These are phyloP conservation scores for Marsdenia floribunda DNA, from an alignment of 257 asterid genomes.

Conservation along the genomic window DNA sequence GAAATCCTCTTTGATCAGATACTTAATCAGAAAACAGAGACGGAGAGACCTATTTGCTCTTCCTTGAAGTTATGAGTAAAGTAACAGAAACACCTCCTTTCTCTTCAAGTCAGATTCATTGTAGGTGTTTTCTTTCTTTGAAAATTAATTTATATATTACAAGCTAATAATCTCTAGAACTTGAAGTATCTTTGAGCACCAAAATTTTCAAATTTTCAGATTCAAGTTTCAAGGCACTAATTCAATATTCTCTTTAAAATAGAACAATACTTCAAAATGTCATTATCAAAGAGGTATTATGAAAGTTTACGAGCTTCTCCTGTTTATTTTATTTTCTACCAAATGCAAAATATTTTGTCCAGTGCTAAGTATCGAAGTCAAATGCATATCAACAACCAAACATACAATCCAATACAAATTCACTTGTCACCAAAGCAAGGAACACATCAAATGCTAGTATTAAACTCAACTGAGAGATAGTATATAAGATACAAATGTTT, in stretches of 20 bases:
- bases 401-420: not conserved
- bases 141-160: not conserved
- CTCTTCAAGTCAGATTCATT: not conserved
- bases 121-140: not conserved
- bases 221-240: not conserved
- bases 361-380: not conserved
- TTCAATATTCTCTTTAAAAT: not conserved
- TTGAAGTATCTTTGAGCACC: not conserved
- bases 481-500: not conserved
- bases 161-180: not conserved
- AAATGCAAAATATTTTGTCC: not conserved
- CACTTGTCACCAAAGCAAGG: not conserved
- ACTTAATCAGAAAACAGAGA: not conserved
- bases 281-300: not conserved
- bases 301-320: not conserved
- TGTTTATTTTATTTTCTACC: not conserved
- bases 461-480: not conserved
- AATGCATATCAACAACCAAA: not conserved
- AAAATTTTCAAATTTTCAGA: not conserved
- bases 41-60: not conserved
- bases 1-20: not conserved
- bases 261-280: not conserved
- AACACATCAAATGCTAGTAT: not conserved
- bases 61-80: not conserved
- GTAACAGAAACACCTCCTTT: not conserved